These are phyloP conservation scores for Lentinula boryana DNA, from an alignment of 768 basidiomycete species.

Conservation along the genomic window DNA sequence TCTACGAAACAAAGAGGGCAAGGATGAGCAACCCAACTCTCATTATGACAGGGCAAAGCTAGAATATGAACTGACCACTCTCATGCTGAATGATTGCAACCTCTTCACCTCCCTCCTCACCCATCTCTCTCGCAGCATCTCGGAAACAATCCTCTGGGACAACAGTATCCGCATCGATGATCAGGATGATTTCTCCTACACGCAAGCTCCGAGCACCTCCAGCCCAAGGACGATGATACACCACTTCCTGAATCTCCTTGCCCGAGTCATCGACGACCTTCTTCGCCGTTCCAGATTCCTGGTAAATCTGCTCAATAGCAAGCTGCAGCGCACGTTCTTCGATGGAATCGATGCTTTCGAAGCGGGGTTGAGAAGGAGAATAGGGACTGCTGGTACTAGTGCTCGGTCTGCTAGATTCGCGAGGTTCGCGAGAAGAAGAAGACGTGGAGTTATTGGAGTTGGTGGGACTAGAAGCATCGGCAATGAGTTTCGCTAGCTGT, in stretches of 20 bases:
- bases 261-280: neutral
- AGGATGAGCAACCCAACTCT: neutral
- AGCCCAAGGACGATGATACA: constrained; percentile 61
- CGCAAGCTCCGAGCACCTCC: constrained; percentile 70
- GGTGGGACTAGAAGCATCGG: constrained; percentile 1
- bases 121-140: constrained; percentile 83
- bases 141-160: constrained; percentile 86
- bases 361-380: neutral
- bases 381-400: neutral
- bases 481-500: constrained; percentile 39
- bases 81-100: constrained; percentile 89
- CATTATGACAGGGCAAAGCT: neutral
- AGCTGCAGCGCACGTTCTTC: constrained; percentile 70
- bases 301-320: constrained; percentile 66
- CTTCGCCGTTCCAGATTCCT: constrained; percentile 38
- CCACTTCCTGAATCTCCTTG: constrained; percentile 13
- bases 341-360: constrained; percentile 39
- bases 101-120: constrained; percentile 77
- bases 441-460: neutral
- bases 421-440: constrained; percentile 16
- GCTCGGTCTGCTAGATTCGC: constrained; percentile 32
- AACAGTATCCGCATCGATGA: constrained; percentile 76
- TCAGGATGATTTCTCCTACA: constrained; percentile 72
- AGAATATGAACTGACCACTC: constrained; percentile 34
- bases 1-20: constrained; percentile 15